phyloP scores from a whole-genome alignment of 768 basidiomycete species.

The Suillus tomentosus region DNA sequence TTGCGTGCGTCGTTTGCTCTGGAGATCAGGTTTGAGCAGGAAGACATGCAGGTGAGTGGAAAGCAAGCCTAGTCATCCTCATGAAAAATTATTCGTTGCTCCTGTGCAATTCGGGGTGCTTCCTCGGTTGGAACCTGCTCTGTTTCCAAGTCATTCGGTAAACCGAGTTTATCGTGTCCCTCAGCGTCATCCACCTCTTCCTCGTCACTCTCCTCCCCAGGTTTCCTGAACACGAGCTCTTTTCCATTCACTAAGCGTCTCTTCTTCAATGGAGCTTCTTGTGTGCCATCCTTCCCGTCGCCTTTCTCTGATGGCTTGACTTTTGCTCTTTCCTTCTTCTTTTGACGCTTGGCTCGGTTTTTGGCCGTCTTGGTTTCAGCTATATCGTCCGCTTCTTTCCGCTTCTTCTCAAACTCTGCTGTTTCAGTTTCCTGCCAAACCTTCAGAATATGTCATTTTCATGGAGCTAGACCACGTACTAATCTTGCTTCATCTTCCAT shows the following conservation, averaged over 20 bases:
- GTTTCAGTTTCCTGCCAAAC: constrained; percentile 62
- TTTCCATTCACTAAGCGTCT: constrained; percentile 78
- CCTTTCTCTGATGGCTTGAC: constrained; percentile 36
- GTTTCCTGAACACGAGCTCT: constrained; percentile 60
- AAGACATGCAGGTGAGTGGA: not conserved
- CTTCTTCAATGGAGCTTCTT: constrained; percentile 67
- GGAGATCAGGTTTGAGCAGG: not conserved
- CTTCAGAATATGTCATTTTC: constrained; percentile 6
- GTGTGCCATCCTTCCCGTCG: constrained; percentile 24
- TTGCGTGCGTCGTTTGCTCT: not conserved
- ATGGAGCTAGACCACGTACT: constrained; percentile 43
- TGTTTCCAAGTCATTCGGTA: not conserved
- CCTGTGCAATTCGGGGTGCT: constrained; percentile 30
- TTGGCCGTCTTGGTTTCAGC: constrained; percentile 92
- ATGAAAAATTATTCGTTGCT: constrained; percentile 47
- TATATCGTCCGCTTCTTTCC: constrained; percentile 65
- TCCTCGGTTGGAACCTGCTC: constrained; percentile 16
- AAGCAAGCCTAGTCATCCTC: constrained; percentile 45
- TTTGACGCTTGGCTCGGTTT: constrained; percentile 91
- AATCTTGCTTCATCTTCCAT: constrained; percentile 82
- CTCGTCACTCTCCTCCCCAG: constrained; percentile 52
- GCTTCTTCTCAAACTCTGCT: constrained; percentile 74
- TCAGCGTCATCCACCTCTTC: constrained; percentile 23
- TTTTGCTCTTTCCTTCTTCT: constrained; percentile 81
- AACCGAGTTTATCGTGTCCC: constrained; percentile 11